Conservation (phyloP, 768 basidiomycete species). For the Agrocybe praecox region DNA sequence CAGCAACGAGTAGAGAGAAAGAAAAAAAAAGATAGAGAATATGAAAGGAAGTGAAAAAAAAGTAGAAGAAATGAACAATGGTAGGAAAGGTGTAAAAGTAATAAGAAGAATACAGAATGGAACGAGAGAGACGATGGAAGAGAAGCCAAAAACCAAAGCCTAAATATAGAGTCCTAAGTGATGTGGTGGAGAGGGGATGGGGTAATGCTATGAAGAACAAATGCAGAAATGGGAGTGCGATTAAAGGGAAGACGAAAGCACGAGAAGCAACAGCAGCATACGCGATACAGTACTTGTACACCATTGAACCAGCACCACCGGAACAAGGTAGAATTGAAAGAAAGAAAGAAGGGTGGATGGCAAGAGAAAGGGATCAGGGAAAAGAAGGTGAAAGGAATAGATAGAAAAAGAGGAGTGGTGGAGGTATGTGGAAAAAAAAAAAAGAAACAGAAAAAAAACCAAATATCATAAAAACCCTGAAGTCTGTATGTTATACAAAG, state of each 20-base stretch:
- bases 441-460: slow-evolving; percentile 13
- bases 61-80: slow-evolving; percentile 15
- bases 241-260: too few species aligned
- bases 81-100: slow-evolving; percentile 3
- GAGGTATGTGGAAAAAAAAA: background rate
- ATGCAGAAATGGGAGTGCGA: too few species aligned
- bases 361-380: background rate
- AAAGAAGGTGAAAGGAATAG: background rate
- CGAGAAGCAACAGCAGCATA: background rate
- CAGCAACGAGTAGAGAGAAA: slow-evolving; percentile 4
- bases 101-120: slow-evolving; percentile 2
- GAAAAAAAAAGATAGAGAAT: slow-evolving; percentile 9
- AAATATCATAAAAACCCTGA: slow-evolving; percentile 22
- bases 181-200: background rate
- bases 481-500: slow-evolving; percentile 22
- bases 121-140: background rate
- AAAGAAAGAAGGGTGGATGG: background rate
- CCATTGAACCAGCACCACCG: too few species aligned
- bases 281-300: too few species aligned
- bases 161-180: background rate
- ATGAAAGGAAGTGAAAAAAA: slow-evolving; percentile 11
- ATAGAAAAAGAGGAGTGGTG: slow-evolving; percentile 3
- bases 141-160: slow-evolving; percentile 3
- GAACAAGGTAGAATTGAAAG: too few species aligned
- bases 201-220: background rate